Percentiles rank a stretch among this genome's conserved stretches.
phyloP scores from a whole-genome alignment of 257 asterid species.

The Vinca minor region DNA sequence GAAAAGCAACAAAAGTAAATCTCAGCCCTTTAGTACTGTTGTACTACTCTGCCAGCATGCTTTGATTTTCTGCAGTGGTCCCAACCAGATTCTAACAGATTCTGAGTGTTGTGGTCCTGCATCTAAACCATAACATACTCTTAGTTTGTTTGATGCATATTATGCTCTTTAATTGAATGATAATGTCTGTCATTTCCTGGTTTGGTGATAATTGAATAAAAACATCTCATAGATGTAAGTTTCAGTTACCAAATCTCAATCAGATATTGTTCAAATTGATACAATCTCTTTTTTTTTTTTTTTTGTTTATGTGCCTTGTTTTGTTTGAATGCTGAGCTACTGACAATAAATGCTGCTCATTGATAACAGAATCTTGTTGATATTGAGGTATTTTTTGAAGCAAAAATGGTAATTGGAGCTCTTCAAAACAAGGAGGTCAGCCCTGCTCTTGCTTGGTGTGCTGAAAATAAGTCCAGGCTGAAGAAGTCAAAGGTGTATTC shows the following conservation, averaged over 20 bases:
- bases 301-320: neutral
- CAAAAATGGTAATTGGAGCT: slow-evolving; percentile 84
- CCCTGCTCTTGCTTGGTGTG: slow-evolving; percentile 98
- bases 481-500: slow-evolving; percentile 78
- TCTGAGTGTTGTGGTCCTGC: too few species aligned
- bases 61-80: too few species aligned
- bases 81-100: too few species aligned
- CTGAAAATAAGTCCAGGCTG: slow-evolving; percentile 87
- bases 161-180: neutral
- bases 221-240: neutral
- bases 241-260: neutral
- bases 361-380: slow-evolving; percentile 84
- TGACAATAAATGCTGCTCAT: slow-evolving; percentile 24
- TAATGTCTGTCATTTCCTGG: too few species aligned
- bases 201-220: neutral
- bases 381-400: slow-evolving; percentile 87
- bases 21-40: too few species aligned
- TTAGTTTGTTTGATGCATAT: neutral
- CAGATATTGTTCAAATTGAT: neutral
- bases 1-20: too few species aligned
- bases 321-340: neutral
- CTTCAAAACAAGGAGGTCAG: slow-evolving; percentile 77
- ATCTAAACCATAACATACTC: too few species aligned
- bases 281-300: neutral
- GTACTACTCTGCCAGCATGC: too few species aligned